Conservation (phyloP, 306 rosid species). For the Glycine tomentella region DNA sequence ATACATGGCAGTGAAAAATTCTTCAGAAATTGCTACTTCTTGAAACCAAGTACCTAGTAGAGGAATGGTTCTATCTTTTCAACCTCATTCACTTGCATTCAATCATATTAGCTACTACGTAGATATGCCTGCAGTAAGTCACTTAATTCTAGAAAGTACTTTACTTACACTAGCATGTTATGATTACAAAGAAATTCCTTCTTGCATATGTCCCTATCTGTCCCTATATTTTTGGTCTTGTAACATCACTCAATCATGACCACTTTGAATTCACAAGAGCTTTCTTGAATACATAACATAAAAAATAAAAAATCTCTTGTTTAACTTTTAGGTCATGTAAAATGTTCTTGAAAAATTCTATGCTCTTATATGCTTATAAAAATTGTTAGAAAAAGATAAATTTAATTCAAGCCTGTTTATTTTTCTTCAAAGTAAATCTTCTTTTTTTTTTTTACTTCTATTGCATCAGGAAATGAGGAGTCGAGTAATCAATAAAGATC, state of each 20-base stretch:
- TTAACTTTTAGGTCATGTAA: background rate
- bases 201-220: background rate
- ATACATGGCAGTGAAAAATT: slow-evolving; percentile 44
- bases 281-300: background rate
- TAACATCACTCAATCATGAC: background rate
- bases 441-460: background rate
- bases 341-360: background rate
- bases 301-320: background rate
- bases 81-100: slow-evolving; percentile 72
- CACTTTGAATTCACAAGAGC: background rate
- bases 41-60: slow-evolving; percentile 35
- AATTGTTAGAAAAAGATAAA: background rate
- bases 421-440: background rate
- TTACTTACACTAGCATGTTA: background rate
- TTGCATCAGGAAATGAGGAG: slow-evolving; percentile 74
- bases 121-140: slow-evolving; percentile 81
- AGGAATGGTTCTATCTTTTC: slow-evolving; percentile 79
- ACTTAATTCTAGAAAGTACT: slow-evolving; percentile 3
- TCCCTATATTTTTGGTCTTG: background rate
- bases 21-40: slow-evolving; percentile 10
- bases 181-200: background rate
- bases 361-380: background rate
- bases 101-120: slow-evolving; percentile 76
- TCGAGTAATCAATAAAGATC: slow-evolving; percentile 58
- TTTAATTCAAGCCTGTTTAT: background rate